Conservation (phyloP, 2,329 filamentous ascomycete genomes). For the Metarhizium rileyi region DNA sequence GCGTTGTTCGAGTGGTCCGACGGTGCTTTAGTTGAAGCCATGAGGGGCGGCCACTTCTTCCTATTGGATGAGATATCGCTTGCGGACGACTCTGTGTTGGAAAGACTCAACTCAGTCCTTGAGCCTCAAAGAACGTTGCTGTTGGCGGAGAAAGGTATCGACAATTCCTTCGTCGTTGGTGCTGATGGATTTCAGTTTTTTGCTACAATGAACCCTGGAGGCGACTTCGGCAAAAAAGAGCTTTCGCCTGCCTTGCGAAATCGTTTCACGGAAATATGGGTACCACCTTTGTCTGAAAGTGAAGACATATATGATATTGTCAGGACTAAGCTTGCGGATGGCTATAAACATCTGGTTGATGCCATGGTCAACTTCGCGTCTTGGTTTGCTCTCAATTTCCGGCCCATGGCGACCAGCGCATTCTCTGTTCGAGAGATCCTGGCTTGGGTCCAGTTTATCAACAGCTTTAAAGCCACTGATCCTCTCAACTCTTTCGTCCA, state of each 20-base stretch:
- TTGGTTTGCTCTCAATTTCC: slow-evolving; percentile 84
- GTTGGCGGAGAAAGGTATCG: slow-evolving; percentile 84
- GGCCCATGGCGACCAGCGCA: slow-evolving; percentile 60
- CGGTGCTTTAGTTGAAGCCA: slow-evolving; percentile 84
- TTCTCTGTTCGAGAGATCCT: slow-evolving; percentile 90
- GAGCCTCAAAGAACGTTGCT: slow-evolving; percentile 80
- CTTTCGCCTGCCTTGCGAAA: slow-evolving; percentile 91
- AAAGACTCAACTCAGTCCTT: slow-evolving; percentile 91
- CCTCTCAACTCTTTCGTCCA: slow-evolving; percentile 51
- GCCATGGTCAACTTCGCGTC: slow-evolving; percentile 78
- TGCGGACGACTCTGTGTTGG: slow-evolving; percentile 92
- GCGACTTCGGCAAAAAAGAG: slow-evolving; percentile 97
- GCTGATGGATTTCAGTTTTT: slow-evolving; percentile 83
- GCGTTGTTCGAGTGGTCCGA: slow-evolving; percentile 95
- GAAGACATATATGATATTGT: slow-evolving; percentile 87
- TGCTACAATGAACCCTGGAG: slow-evolving; percentile 98
- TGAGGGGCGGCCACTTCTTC: slow-evolving; percentile 85
- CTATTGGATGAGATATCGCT: slow-evolving; percentile 96
- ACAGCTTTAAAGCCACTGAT: slow-evolving; percentile 46
- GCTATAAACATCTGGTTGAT: slow-evolving; percentile 47
- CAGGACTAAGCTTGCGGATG: slow-evolving; percentile 55
- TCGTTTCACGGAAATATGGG: slow-evolving; percentile 98
- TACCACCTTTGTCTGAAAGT: slow-evolving; percentile 73
- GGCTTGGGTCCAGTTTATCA: slow-evolving; percentile 89
- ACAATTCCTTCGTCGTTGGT: slow-evolving; percentile 71